These are phyloP conservation scores for Tulasnella sp. DNA, from an alignment of 768 basidiomycete species.

Conservation along the genomic window DNA sequence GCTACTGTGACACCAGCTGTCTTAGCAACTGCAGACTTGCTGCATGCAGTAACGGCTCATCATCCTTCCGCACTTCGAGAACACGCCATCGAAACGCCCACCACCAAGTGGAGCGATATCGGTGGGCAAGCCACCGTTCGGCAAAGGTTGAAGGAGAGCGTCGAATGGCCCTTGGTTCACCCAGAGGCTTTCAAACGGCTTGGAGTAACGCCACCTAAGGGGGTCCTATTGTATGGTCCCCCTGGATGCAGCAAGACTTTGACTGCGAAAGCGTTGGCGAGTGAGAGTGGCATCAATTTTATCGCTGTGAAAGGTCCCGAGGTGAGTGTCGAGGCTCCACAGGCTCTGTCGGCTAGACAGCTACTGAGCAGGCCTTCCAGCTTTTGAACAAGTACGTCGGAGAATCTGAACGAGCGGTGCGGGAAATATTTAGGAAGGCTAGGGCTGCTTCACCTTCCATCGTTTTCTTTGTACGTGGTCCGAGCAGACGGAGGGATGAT, in stretches of 20 bases:
- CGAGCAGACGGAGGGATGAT: not conserved
- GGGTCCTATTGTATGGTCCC: constrained; percentile 90
- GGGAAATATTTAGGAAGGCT: constrained; percentile 93
- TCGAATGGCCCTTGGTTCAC: constrained; percentile 89
- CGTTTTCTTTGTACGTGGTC: constrained; percentile 77
- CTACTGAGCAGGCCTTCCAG: constrained; percentile 36
- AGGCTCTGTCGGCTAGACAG: not conserved
- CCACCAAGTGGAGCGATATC: constrained; percentile 69
- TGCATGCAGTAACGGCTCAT: constrained; percentile 62
- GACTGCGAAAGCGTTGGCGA: constrained; percentile 95
- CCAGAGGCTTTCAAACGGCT: constrained; percentile 84
- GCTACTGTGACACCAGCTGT: constrained; percentile 28
- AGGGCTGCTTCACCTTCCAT: constrained; percentile 91
- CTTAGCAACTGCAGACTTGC: constrained; percentile 52
- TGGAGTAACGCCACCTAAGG: constrained; percentile 86
- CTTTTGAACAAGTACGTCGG: constrained; percentile 95
- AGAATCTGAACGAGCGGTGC: constrained; percentile 89
- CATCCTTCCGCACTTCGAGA: constrained; percentile 93
- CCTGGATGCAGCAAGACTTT: constrained; percentile 98
- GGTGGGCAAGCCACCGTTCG: constrained; percentile 94
- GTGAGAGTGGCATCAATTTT: constrained; percentile 94
- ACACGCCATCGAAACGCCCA: constrained; percentile 76
- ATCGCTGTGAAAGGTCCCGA: constrained; percentile 95
- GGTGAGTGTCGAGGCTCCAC: constrained; percentile 38
- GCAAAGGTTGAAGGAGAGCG: constrained; percentile 81